phyloP scores from a whole-genome alignment of 208 protist species.

The Wallacemonas sp. region DNA sequence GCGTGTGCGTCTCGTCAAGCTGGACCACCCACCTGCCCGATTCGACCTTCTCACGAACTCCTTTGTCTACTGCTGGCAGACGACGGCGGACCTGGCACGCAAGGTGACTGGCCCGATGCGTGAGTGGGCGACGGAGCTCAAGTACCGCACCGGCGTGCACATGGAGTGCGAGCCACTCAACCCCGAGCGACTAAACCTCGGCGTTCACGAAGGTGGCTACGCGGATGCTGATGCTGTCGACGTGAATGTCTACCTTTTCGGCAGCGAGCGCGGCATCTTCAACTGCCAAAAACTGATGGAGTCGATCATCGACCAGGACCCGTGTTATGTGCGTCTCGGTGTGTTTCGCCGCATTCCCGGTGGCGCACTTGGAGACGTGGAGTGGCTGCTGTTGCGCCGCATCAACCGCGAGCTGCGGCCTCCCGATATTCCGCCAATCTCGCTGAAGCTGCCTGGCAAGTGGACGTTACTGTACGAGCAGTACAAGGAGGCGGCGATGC shows the following conservation, averaged over 20 bases:
- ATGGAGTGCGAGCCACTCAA: conserved; percentile 83
- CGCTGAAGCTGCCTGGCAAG: conserved; percentile 90
- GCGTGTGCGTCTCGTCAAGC: conserved; percentile 52
- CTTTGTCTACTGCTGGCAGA: conserved; percentile 86
- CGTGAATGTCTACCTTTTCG: conserved; percentile 88
- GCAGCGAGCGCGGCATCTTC: conserved; percentile 83
- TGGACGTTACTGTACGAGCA: conserved; percentile 88
- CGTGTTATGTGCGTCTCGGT: conserved; percentile 82
- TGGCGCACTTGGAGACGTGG: conserved; percentile 34
- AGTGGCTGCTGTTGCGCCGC: conserved; percentile 88
- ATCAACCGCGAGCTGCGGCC: conserved; percentile 89
- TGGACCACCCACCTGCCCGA: conserved; percentile 64
- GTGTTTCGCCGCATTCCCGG: conserved; percentile 73
- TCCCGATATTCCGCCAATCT: conserved; percentile 89
- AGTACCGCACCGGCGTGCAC: conserved; percentile 89
- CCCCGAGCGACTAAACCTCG: conserved; percentile 42
- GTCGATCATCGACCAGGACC: conserved; percentile 66
- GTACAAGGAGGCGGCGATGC: conserved; percentile 86
- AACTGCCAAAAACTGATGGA: conserved; percentile 90
- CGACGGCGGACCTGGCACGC: conserved; percentile 67
- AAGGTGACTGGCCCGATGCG: conserved; percentile 87
- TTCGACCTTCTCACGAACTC: conserved; percentile 90
- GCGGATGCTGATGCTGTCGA: conserved; percentile 83
- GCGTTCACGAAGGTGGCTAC: conserved; percentile 49
- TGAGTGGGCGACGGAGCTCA: conserved; percentile 89